Evolutionary conservation across 2,329 filamentous ascomycete species (phyloP).

Genomic region (Ophiostoma tasmaniense): DNA sequence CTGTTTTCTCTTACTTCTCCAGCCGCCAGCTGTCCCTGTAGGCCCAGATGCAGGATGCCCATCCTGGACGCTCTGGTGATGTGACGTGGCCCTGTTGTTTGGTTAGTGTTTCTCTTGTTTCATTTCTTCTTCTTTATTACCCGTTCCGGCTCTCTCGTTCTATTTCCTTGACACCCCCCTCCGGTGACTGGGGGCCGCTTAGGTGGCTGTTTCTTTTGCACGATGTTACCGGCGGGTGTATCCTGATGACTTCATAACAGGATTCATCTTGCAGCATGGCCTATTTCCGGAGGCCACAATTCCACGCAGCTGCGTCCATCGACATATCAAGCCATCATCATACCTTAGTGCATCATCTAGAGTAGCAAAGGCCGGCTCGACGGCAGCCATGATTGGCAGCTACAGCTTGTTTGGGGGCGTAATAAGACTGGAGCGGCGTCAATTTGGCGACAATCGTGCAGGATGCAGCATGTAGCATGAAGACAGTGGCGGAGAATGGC

Average conservation of each 20-base stretch:
- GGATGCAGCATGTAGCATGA: background rate
- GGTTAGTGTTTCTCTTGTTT: background rate
- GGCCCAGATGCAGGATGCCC: background rate
- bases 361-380: background rate
- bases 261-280: background rate
- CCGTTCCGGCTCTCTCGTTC: background rate
- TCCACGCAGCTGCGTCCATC: background rate
- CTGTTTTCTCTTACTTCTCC: slow-evolving; percentile 40
- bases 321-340: background rate
- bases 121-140: background rate
- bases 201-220: background rate
- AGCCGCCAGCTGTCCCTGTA: slow-evolving; percentile 23
- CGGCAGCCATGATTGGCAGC: background rate
- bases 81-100: background rate
- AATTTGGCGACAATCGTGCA: background rate
- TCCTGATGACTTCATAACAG: background rate
- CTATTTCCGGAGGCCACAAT: background rate
- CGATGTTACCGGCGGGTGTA: background rate
- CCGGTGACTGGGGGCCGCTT: background rate
- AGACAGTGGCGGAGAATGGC: background rate
- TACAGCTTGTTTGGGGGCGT: background rate
- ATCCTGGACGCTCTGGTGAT: background rate
- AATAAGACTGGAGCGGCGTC: background rate
- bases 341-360: background rate
- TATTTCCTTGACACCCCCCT: background rate